Evolutionary conservation across 2,329 filamentous ascomycete species (phyloP), one percentile per base, ranked within the genome.

Genomic region (Chrysosporium keratinophilum): DNA sequence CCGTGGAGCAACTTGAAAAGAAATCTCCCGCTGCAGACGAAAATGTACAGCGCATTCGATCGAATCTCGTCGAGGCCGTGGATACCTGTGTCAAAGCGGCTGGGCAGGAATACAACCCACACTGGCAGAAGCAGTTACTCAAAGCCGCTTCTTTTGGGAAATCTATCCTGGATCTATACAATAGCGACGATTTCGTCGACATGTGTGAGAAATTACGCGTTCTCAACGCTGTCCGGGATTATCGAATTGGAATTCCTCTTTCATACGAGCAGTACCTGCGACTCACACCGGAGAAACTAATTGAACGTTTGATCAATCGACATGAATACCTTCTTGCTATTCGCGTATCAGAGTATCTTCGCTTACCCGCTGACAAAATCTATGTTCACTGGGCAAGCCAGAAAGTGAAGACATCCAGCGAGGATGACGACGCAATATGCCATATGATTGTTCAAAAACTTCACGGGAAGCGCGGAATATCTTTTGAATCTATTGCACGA

Each of bases 11-110:
- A 63, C 77, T 98, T 3, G 91, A 97, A 62, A 83, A 87, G 58
- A 89, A 95, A 65, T 97, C 91, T 0, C 91, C 93, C 1, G 97
- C 96, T 69, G 93, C 93, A 6, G 93, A 98, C 63, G 93, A 98
- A 63, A 91, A 96, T 60, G 96, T 98, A 54, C 93, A 97, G 65
- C 79, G 95, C 1, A 98, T 98, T 62, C 81, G 88, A 42, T 78
- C 87, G 0, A 89, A 85, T 61, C 78, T 98, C 2, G 88, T 88
- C 1, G 90, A 96, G 66, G 93, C 93, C 1, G 91, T 98, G 0
- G 90, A 96, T 67, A 86, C 84, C 0, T 98, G 93, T 66, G 87
- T 98, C 57, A 88, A 87, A 66, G 93, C 93, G 37, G 89, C 93
- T 6, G 93, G 91, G 1, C 84, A 95, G 56, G 93, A 98, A 68